These are phyloP conservation scores for Lipomyces sp. DNA, from an alignment of 805 yeast species.

Conservation along the genomic window DNA sequence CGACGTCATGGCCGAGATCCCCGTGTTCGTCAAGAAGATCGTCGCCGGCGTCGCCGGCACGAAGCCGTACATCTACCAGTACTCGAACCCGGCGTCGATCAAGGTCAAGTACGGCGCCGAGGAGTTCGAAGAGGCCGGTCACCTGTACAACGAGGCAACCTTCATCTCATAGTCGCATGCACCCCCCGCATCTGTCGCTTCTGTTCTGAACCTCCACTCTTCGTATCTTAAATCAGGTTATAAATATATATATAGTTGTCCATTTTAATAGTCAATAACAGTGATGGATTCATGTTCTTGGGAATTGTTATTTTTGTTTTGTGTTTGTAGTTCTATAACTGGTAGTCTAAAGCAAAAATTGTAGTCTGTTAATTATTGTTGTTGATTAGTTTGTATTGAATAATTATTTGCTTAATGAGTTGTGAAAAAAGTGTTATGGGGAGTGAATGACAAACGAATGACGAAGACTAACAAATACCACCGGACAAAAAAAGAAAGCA, in stretches of 20 bases:
- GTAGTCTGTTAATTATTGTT: too few species aligned
- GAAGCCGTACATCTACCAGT: slow-evolving; percentile 95
- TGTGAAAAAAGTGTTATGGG: too few species aligned
- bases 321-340: too few species aligned
- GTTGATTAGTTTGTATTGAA: too few species aligned
- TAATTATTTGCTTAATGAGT: too few species aligned
- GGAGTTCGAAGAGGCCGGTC: slow-evolving; percentile 53
- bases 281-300: too few species aligned
- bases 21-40: slow-evolving; percentile 86
- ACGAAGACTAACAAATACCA: too few species aligned
- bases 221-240: not conserved
- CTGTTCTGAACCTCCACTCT: not conserved
- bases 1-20: slow-evolving; percentile 97
- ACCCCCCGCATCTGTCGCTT: not conserved
- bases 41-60: slow-evolving; percentile 95
- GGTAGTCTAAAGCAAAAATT: too few species aligned
- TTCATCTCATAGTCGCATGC: slow-evolving; percentile 50
- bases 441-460: too few species aligned
- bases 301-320: too few species aligned
- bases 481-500: too few species aligned
- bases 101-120: slow-evolving; percentile 44
- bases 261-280: not conserved
- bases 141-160: slow-evolving; percentile 75
- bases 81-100: slow-evolving; percentile 60
- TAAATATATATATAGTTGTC: not conserved